These are phyloP conservation scores for Linnemannia zychae DNA, from an alignment of 192 early-diverging fungal genomes.

Conservation along the genomic window DNA sequence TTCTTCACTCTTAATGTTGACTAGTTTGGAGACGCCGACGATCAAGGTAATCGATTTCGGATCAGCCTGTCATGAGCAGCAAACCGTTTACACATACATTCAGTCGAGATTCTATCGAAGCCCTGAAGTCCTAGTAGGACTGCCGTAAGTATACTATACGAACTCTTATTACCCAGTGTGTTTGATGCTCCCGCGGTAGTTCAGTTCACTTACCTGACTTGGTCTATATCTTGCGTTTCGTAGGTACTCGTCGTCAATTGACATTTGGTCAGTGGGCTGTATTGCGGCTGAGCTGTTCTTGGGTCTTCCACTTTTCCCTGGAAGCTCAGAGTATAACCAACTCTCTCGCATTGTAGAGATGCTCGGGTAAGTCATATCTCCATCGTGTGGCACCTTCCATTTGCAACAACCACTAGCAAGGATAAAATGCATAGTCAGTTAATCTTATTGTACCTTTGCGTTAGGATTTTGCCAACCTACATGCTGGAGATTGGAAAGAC, in stretches of 20 bases:
- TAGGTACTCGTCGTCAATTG: constrained; percentile 90
- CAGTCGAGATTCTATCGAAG: constrained; percentile 98
- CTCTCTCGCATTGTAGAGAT: constrained; percentile 94
- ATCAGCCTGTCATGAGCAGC: constrained; percentile 95
- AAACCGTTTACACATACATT: constrained; percentile 98
- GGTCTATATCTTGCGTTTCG: not conserved
- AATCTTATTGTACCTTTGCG: not conserved
- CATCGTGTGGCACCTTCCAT: too few relatives aligned
- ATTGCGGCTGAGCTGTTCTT: constrained; percentile 97
- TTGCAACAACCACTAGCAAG: too few relatives aligned
- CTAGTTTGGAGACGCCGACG: constrained; percentile 87
- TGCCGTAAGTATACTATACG: constrained; percentile 65
- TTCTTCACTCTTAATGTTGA: not conserved
- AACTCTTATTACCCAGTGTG: not conserved
- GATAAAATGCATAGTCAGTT: not conserved
- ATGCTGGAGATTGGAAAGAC: constrained; percentile 97
- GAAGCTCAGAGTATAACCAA: constrained; percentile 97
- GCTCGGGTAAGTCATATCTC: constrained; percentile 71
- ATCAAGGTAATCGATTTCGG: constrained; percentile 99
- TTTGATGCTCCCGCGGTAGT: not conserved
- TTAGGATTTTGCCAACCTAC: constrained; percentile 83
- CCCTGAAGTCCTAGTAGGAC: constrained; percentile 94
- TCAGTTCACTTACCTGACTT: too few relatives aligned
- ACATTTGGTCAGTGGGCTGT: constrained; percentile 99
- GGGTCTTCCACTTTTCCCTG: constrained; percentile 96